Base-by-base conservation (phyloP, 257 asterid species). In the Nicotiana knightiana region DNA sequence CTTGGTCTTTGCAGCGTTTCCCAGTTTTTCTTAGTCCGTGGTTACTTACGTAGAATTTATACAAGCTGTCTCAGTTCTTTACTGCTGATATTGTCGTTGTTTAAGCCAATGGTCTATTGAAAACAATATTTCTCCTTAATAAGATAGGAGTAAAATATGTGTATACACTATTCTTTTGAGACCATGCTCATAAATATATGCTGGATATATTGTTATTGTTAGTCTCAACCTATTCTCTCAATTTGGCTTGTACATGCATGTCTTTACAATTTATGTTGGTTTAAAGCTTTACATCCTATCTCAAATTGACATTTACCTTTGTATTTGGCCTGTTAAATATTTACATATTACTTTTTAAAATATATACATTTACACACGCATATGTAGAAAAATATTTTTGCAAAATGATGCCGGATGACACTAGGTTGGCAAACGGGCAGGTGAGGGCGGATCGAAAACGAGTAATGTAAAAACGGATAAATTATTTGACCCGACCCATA, bases 1-100 rank as follows among this genome's bases (percentile, higher is more conserved):
- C 79, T 73, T 73, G 62, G 62, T 13, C 79, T 73, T 73, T 24
- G 79, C 24, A 48, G 15, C 5, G 61, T 73, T 6, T 13, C 24
- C 24, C 26, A 73, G 15, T 13, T 48, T 73, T 46, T 48, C 79
- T 48, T 73, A 13, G 79, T 26, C 43, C 62, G 54, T 11, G 3
- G 57, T 68, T 68, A 4, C 32, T 0, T 37, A 10, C 8, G 3
- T 17, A 54, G 61, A 54, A 54, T 54, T 54, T 54, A 54, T 54
- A 13, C 7, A 16, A 54, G 46, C 46, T 9, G 46, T 39, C 46
- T 37, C 46, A 37, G 1, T 37, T 37, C 46, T 39, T 8, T 39
- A 39, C 2, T 7, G 10, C 46, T 39, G 46, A 39, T 39, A 37
- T 9, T 37, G 10, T 9, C 2, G 8, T 37, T 37, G 6, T 6